Evolutionary conservation across 164 flowering plant species (phyloP).

Genomic region (Vitis labrusca): DNA sequence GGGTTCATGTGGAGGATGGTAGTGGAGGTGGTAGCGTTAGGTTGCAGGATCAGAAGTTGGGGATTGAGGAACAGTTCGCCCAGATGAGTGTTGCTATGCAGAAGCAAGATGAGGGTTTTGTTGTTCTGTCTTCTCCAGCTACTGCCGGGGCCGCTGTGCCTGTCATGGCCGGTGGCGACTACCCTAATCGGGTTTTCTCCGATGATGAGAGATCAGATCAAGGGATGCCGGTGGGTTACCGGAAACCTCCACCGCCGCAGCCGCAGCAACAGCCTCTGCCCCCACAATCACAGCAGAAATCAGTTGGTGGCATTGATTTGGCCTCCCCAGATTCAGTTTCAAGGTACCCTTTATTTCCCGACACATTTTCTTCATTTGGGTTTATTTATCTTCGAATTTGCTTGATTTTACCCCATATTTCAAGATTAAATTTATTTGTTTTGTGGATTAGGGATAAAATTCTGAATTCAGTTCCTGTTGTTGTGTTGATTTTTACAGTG

Average conservation of each 20-base stretch:
- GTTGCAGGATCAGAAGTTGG: conserved; percentile 39
- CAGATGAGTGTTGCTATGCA: conserved; percentile 43
- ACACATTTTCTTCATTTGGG: background rate
- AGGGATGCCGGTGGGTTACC: conserved; percentile 43
- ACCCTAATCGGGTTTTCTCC: conserved; percentile 44
- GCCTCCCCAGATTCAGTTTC: conserved; percentile 51
- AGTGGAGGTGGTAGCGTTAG: conserved; percentile 19
- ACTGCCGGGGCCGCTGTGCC: conserved; percentile 17
- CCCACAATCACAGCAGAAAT: conserved; percentile 37
- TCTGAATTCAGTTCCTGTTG: conserved; percentile 19
- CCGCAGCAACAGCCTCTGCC: conserved; percentile 22
- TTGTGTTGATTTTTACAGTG: conserved; percentile 45
- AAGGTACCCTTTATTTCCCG: conserved; percentile 32
- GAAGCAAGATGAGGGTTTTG: conserved; percentile 52
- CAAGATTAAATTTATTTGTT: background rate
- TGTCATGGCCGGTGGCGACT: conserved; percentile 34
- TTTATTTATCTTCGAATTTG: background rate
- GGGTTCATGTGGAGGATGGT: conserved; percentile 57
- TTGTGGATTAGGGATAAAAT: background rate
- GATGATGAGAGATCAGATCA: conserved; percentile 89
- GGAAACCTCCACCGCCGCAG: conserved; percentile 34
- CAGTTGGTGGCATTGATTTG: conserved; percentile 31
- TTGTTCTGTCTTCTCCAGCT: conserved; percentile 36
- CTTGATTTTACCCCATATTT: background rate
- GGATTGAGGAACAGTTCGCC: conserved; percentile 70